Base-by-base conservation (phyloP, 208 protist species). In the Leishmania aethiopica region DNA sequence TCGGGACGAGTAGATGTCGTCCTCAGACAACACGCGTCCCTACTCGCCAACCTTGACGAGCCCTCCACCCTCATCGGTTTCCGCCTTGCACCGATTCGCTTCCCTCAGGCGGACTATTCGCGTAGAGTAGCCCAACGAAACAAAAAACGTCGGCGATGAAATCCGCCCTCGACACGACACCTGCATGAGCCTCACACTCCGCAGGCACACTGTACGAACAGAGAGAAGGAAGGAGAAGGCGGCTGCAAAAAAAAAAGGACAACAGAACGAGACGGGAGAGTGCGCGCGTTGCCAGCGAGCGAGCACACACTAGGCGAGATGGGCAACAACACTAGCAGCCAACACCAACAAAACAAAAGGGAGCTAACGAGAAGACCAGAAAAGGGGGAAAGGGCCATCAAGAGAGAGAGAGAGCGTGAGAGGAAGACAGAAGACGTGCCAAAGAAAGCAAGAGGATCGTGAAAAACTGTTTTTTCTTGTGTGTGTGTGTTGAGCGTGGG, bases 341-440 rank as follows among this genome's bases (percentile, higher is more conserved):
- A 62, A 11, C 25, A n/a, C 7, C 4, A 32, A 0, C 25, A 62
- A 8, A 62, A 11, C 45, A 13, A 11, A 11, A 49, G 8, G 45
- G 8, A 49, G 45, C 55, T 6, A n/a, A 59, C 8, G 8, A 28
- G 6, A 59, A 13, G 53, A 77, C 7, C n/a, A 57, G 5, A 32
- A 75, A 32, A 67, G 10, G 8, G 57, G 59, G 40, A 66, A 51
- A 47, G 19, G 71, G 8, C 51, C 3, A 83, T 28, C 53, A 37
- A 77, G 59, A 55, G 76, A 10, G 15, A 75, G 47, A 78, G 47
- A 72, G 79, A 74, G 45, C 45, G 0, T 47, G 45, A 47, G 45
- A 47, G 8, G 10, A 49, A 49, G 45, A 49, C 45, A 49, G 8
- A 11, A 49, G 45, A 2, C 8, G 45, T 8, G 8, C 45, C 45